Evolutionary conservation across 2,329 filamentous ascomycete species (phyloP), one percentile per base, ranked within the genome.

Genomic region (Tricladium varicosporioides): DNA sequence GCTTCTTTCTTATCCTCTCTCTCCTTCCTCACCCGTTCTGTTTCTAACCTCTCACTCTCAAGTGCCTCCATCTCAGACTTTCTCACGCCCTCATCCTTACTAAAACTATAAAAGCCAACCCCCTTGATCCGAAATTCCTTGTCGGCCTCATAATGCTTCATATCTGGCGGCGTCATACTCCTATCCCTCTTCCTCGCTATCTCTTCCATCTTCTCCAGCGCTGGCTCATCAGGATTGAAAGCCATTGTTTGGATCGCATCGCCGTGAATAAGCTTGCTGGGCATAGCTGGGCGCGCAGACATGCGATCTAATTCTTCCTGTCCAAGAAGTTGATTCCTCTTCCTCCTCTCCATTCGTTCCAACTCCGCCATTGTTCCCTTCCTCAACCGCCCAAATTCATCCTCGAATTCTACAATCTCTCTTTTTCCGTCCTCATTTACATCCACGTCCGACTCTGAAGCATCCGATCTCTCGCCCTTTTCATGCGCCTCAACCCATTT

Each of bases 81-180:
- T 69, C 86, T 74, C 62, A 79, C 77, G 63, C 82, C 85, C 68
- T 88, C 86, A 71, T 96, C 88, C 63, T 82, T 83, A 57, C 87
- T 91, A 70, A 99, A 97, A 56, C 88, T 86, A 76, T 92, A 97
- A 74, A 97, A 99, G 0, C 90, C 94, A 0, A 89, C 90, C 3
- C 94, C 94, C 67, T 94, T 93, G 46, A 85, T 91, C 59, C 94
- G 80, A 49, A 96, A 85, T 79, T 99, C 94, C 59, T 81, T 81
- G 59, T 83, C 82, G 1, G 91, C 91, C 71, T 97, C 89, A 73
- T 97, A 99, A 74, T 97, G 93, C 67, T 80, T 79, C 65, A 87
- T 83, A 7, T 86, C 84, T 5, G 92, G 92, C 53, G 92, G 91
- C 49, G 92, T 96, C 51, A 86, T 79, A 65, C 85, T 88, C 56